Evolutionary conservation across 129 eudicot species (phyloP), one percentile per base, ranked within the genome.

Genomic region (Pseudognaphalium luteoalbum): DNA sequence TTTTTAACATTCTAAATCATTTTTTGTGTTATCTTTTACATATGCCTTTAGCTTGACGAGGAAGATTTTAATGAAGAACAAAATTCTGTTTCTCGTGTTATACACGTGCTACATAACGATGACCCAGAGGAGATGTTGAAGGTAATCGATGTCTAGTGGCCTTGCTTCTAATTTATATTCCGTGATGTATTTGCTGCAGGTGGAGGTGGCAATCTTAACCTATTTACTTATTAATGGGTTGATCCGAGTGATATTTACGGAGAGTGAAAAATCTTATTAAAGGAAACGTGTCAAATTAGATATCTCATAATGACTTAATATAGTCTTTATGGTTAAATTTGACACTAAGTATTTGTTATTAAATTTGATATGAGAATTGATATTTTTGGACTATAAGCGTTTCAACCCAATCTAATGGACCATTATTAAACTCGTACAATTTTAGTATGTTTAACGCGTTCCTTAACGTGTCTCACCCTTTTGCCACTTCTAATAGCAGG

Each of bases 1-100:
- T 33, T 20, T 41, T n/a, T 58, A 42, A 39, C 33, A 17, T 71
- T 21, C 20, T 74, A 20, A 59, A 33, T 82, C 59, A 34, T 70
- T 67, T 57, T 59, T 82, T 70, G 50, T 70, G 64, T 79, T 69
- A 15, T 85, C 37, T 54, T 37, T 30, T 32, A 42, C 32, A 71
- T 64, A 71, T 77, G 76, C 28, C 7, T 35, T 65, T 74, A 67
- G 99, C 86, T 89, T 76, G 99, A 95, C 72, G 99, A 95, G 77
- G 99, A 95, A 84, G 99, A 95, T 83, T 95, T 95, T 62, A 89
- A 84, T 67, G 99, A 95, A 83, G 99, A 95, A 83, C 99, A 95
- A 80, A 91, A 91, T 85, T 89, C 97, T 75, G 96, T 95, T 79
- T 92, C 99, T 70, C 88, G 99, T 16, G 89, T 95, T 47, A 86